These are phyloP conservation scores for Stachybotrys chlorohalonatus DNA, from an alignment of 2,329 filamentous ascomycete species.

Conservation along the genomic window DNA sequence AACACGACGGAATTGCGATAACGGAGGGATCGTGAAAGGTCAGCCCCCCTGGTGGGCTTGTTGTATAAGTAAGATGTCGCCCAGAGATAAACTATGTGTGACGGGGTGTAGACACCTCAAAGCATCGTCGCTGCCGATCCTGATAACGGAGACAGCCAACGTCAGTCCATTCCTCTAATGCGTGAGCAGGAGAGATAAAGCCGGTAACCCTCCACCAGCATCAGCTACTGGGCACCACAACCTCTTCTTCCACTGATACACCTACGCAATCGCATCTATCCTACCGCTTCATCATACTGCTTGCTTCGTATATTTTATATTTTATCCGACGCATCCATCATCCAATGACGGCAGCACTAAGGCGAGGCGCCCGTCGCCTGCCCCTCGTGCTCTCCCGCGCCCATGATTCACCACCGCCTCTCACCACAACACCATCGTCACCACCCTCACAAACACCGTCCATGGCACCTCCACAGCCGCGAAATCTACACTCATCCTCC, in stretches of 20 bases:
- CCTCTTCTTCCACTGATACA: no score
- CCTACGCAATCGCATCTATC: no score
- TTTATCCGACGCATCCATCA: not conserved
- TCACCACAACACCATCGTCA: not conserved
- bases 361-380: not conserved
- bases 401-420: not conserved
- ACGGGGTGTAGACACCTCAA: no score
- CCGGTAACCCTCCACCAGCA: not conserved
- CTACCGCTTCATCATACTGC: no score
- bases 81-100: no score
- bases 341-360: not conserved
- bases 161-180: not conserved
- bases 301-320: no score
- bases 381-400: not conserved
- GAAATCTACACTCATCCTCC: conserved; percentile 21
- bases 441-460: not conserved
- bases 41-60: not conserved
- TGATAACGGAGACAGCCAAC: not conserved
- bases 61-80: not conserved
- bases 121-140: not conserved
- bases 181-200: not conserved
- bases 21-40: not conserved
- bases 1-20: not conserved
- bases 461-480: not conserved
- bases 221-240: not conserved